Base-by-base conservation (phyloP, 2,329 filamentous ascomycete species). In the Coniella vitis region DNA sequence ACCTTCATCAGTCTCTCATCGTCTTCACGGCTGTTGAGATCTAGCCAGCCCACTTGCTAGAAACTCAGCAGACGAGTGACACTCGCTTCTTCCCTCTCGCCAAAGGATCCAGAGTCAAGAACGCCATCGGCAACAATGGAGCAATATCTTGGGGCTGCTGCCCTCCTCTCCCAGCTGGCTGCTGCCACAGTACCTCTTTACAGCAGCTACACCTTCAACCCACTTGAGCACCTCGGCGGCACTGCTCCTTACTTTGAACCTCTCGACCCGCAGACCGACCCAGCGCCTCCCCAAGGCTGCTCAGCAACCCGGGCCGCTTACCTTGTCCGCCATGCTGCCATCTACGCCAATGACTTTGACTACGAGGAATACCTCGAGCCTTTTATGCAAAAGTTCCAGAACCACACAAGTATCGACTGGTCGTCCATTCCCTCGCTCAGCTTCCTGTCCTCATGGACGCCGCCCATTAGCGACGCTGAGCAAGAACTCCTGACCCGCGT, bases 261-360 rank as follows among this genome's bases (percentile, higher is more conserved):
- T 0, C 68, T 75, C 51, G 69, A 75, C 47, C 72, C 75, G 20
- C 69, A 65, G 1, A 52, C 65, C 7, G 67, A 69, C 10, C 69
- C 70, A 2, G 57, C 63, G 3, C 60, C 71, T 4, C 76, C 76
- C 0, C 69, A 71, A 48, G 70, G 75, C 9, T 81, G 77, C 60
- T 70, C 68, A 0, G 64, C 73, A 1, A 70, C 67, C 0, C 69
- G 71, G 22, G 76, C 76, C 0, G 74, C 76, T 2, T 81, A 80
- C 59, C 65, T 81, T 0, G 69, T 74, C 14, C 76, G 78, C n/a
- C 78, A 81, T 55, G 76, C 76, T 0, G 76, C 78, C 32, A 80
- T 81, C 48, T 79, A 79, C 56, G 74, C 74, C 54, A 81, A 81
- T 53, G 76, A 80, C 56, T 76, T 72, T 50, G 78, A 81, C 57